Conservation (phyloP, 1,284 basidiomycete genomes). For the Cutaneotrichosporon mucoides region DNA sequence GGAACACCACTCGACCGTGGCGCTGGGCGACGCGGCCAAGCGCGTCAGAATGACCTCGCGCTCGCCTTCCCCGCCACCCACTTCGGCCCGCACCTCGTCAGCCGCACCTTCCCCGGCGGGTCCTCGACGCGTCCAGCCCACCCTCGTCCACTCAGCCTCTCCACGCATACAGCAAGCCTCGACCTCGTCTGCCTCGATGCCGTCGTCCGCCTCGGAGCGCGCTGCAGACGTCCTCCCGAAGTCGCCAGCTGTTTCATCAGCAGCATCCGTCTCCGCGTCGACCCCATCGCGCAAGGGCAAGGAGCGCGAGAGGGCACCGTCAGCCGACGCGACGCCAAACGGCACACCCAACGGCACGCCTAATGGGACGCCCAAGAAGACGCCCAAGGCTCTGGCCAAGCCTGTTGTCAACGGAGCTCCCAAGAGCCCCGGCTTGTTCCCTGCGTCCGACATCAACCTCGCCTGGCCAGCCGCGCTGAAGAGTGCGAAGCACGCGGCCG, state of each 20-base stretch:
- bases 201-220: neutral
- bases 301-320: conserved; percentile 6
- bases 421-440: neutral
- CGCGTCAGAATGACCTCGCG: conserved; percentile 7
- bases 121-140: neutral
- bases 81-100: neutral
- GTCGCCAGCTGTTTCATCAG: neutral
- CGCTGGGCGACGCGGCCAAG: neutral
- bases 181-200: neutral
- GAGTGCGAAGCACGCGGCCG: conserved; percentile 43
- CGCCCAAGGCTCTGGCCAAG: neutral
- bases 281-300: conserved; percentile 17
- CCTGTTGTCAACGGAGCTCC: neutral
- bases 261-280: neutral
- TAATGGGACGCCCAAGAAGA: conserved; percentile 9
- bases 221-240: neutral
- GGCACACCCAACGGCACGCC: conserved; percentile 2
- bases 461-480: conserved; percentile 30
- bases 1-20: neutral
- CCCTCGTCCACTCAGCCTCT: neutral
- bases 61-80: conserved; percentile 5
- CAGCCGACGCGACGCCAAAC: conserved; percentile 1
- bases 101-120: neutral
- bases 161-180: neutral
- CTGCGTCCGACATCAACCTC: conserved; percentile 19